A percentile compares a stretch with the other conserved stretches of the same genome.
Evolutionary conservation across 495 filamentous ascomycete species (phyloP).

Genomic region (Trichoderma reesei): DNA sequence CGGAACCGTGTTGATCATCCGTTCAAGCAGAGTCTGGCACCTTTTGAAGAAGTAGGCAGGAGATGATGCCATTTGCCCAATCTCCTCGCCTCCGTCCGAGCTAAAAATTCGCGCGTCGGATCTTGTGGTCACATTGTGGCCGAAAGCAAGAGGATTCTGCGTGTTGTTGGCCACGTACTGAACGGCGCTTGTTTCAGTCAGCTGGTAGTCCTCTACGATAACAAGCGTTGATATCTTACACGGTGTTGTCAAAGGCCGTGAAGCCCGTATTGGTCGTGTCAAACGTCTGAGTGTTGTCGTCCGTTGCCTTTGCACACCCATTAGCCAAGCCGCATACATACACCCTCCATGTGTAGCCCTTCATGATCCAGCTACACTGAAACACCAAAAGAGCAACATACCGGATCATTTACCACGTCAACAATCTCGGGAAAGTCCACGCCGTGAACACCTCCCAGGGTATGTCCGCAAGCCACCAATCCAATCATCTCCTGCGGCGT

Average conservation of each 20-base stretch:
- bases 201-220: neutral
- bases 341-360: neutral
- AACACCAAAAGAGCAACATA: neutral
- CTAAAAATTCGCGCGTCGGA: conserved; percentile 32
- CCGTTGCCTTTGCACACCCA: neutral
- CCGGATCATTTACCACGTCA: neutral
- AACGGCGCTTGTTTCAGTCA: conserved; percentile 8
- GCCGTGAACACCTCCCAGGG: conserved; percentile 20
- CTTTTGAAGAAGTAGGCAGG: conserved; percentile 1
- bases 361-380: neutral
- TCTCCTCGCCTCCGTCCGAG: conserved; percentile 30
- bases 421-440: conserved; percentile 20
- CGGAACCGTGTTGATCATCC: conserved; percentile 15
- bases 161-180: conserved; percentile 13
- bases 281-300: neutral
- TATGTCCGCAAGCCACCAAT: conserved; percentile 23
- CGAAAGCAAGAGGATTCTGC: conserved; percentile 26
- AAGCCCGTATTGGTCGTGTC: neutral
- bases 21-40: conserved; percentile 7
- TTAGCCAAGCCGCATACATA: neutral
- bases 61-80: conserved; percentile 21
- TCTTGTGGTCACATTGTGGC: conserved; percentile 21
- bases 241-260: conserved; percentile 9
- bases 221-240: neutral
- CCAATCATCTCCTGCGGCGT: conserved; percentile 28